phyloP scores from a whole-genome alignment of 2,329 filamentous ascomycete species.

The Calonectria hawksworthii region DNA sequence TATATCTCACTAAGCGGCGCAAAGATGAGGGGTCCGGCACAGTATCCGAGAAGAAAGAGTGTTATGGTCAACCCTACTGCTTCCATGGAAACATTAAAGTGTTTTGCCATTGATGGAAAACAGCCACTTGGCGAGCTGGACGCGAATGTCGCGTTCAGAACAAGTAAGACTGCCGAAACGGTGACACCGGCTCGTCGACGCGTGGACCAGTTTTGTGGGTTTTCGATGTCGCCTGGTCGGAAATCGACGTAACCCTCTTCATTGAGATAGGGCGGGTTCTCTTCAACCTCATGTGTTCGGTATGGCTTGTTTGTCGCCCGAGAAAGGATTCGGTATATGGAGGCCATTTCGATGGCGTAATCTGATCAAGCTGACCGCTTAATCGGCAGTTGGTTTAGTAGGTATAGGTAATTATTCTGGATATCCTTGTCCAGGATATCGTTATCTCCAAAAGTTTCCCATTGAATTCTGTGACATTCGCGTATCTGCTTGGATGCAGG shows the following conservation, averaged over 20 bases:
- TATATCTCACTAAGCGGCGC: conserved; percentile 71
- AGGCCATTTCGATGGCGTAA: conserved; percentile 49
- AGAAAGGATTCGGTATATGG: conserved; percentile 59
- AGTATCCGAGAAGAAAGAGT: conserved; percentile 64
- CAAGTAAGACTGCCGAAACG: conserved; percentile 58
- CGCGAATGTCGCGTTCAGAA: conserved; percentile 39
- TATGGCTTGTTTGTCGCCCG: conserved; percentile 67
- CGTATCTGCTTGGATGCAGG: not conserved
- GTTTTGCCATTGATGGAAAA: conserved; percentile 10
- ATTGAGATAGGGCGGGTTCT: conserved; percentile 59
- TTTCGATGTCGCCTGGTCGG: conserved; percentile 63
- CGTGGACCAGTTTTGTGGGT: conserved; percentile 63
- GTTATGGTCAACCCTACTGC: conserved; percentile 65
- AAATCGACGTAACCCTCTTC: conserved; percentile 66
- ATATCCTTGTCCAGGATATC: not conserved
- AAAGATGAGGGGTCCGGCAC: conserved; percentile 70
- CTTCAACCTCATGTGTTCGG: conserved; percentile 48
- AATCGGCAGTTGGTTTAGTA: not conserved
- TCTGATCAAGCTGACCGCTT: not conserved
- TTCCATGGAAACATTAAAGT: conserved; percentile 62
- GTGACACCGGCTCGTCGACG: conserved; percentile 58
- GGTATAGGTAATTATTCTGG: not conserved
- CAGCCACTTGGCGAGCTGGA: not conserved
- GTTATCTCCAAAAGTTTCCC: not conserved
- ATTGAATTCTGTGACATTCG: not conserved